Evolutionary conservation across 768 basidiomycete species (phyloP).

Genomic region (Suillus fuscotomentosus): DNA sequence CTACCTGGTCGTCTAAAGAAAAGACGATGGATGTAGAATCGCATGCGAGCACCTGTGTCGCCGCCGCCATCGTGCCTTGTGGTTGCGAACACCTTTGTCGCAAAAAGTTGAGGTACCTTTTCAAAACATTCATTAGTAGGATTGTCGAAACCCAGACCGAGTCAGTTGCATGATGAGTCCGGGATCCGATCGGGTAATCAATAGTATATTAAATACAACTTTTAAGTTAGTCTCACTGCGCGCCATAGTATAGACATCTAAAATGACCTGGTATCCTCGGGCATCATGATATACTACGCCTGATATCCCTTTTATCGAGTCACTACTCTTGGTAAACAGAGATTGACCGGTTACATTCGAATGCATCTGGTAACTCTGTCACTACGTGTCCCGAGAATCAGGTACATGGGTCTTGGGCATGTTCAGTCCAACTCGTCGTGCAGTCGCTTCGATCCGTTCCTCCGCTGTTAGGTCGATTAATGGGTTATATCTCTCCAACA

Average conservation of each 20-base stretch:
- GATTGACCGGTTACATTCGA: background rate
- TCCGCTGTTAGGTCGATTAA: constrained; percentile 73
- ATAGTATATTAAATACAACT: background rate
- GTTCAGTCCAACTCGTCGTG: constrained; percentile 82
- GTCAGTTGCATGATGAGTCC: background rate
- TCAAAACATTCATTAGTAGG: constrained; percentile 10
- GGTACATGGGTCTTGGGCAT: constrained; percentile 53
- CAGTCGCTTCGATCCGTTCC: constrained; percentile 82
- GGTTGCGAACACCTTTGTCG: constrained; percentile 17
- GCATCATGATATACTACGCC: background rate
- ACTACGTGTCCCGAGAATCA: background rate
- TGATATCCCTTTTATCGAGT: background rate
- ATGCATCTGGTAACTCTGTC: background rate
- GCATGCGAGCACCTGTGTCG: constrained; percentile 53
- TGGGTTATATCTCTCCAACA: constrained; percentile 89
- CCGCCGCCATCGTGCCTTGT: constrained; percentile 12
- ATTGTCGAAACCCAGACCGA: background rate
- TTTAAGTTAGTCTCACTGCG: background rate
- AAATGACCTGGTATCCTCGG: background rate
- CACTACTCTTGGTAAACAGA: background rate
- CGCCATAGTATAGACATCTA: background rate
- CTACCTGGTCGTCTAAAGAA: constrained; percentile 41
- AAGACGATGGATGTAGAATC: constrained; percentile 65
- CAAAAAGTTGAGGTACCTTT: constrained; percentile 17
- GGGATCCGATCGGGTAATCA: background rate